Base-by-base conservation (phyloP, 805 yeast species). In the Torulaspora indica region DNA sequence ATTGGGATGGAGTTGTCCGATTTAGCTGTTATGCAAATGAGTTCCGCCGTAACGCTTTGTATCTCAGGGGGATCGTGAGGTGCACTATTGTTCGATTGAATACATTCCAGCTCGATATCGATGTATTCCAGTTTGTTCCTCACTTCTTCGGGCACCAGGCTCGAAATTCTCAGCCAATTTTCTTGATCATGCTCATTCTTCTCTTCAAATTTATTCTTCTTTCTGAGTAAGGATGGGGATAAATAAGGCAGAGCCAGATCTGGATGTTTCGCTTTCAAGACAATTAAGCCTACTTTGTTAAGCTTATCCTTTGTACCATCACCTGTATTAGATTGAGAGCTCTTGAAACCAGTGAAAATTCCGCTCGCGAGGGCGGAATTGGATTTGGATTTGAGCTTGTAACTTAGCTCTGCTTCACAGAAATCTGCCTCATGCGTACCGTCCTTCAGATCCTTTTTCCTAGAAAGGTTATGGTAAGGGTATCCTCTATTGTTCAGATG, bases 1-100 rank as follows among this genome's bases (percentile, higher is more conserved):
- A 73, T 55, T 13, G 78, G 77, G 33, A 74, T 70, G 1, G 72
- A 62, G 18, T 58, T 51, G 7, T 55, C 61, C 0, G 74, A 68
- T 33, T 49, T 61, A 5, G 57, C 57, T 24, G 69, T 68, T 8
- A 68, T 55, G n/a, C 60, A 64, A 4, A 68, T 30, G 18, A 70
- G 51, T 20, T 60, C 63, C 1, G 67, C 58, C 0, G 61, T 46
- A 1, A 68, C 53, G 7, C 54, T 39, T 17, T 57, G 58, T 24
- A 67, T 52, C 8, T 55, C 57, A 5, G 71, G 71, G 8, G 69
- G 67, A 4, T 43, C 43, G 23, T 53, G 59, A 2, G 58, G 51
- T 10, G 48, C 47, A 44, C 64, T 54, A 31, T 61, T 61, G 40
- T 57, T 57, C 0, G 69, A 61, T 42, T 66, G 65, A 10, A 58